Evolutionary conservation across 805 yeast genomes (phyloP), one percentile per base, ranked within the genome.

Genomic region (Candida odintsovae): DNA sequence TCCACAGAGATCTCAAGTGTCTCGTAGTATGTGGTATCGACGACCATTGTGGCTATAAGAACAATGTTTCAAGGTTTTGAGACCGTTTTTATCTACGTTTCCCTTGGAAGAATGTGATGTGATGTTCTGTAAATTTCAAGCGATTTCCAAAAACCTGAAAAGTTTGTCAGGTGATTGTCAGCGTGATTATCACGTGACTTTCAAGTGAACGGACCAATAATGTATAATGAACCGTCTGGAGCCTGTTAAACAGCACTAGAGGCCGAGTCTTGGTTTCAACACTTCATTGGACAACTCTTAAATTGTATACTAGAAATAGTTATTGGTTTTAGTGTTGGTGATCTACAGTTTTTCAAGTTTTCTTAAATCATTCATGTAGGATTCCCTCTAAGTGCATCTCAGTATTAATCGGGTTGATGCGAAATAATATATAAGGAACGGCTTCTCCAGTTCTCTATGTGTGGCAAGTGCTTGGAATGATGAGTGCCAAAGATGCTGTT

Each of bases 1-100:
- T 75, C 71, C 1, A 75, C 65, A 0, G 67, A 63, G 3, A 84
- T 79, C 5, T 76, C 86, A 23, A 86, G 64, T 25, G 81, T 66
- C 44, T 86, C 90, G 57, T 86, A 86, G 56, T 86, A 86, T 18
- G 73, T 75, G 0, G 87, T 81, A 54, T 86, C 94, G 44, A 80
- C 83, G 26, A 82, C 92, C 94, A 86, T 57, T 33, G 6, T 28
- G 18, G 6, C 36, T 33, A 28, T 28, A 28, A 13, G 31, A 28
- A 13, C 31, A 28, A 7, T 13, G 5, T 28, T 28, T 28, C 31
- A 13, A 28, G n/a, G 20, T 33, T 16, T 33, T 33, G 36, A 16
- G 36, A 33, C 36, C 10, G 36, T 33, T 13, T 12, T 28, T 13
- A 28, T 28, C 12, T 7, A 11, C 12, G 31, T 28, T 28, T 28